A percentile compares a stretch with the other conserved stretches of the same genome.
phyloP scores from a whole-genome alignment of 2,329 filamentous ascomycete species.

The Monosporascus sp. region DNA sequence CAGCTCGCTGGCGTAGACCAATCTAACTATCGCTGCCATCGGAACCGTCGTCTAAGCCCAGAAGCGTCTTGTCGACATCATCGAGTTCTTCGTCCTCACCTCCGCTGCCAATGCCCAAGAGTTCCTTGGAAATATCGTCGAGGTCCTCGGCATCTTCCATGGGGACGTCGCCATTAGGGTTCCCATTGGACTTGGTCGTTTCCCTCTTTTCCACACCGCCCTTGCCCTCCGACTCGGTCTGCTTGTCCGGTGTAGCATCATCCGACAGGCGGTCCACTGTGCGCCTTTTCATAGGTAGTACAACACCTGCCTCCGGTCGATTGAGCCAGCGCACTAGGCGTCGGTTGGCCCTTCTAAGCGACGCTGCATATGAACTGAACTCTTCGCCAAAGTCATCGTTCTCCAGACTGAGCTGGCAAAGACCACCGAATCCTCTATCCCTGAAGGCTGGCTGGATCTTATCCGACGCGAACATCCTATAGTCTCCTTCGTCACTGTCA shows the following conservation, averaged over 20 bases:
- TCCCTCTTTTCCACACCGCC: constrained; percentile 25
- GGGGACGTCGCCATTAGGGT: constrained; percentile 37
- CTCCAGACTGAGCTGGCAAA: constrained; percentile 57
- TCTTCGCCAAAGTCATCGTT: constrained; percentile 74
- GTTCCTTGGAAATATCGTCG: constrained; percentile 50
- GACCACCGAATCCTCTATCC: constrained; percentile 56
- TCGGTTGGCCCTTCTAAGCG: constrained; percentile 57
- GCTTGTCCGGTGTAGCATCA: constrained; percentile 15
- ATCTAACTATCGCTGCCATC: constrained; percentile 21
- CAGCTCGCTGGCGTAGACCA: constrained; percentile 2
- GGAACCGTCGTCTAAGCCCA: constrained; percentile 26
- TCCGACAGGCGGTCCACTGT: constrained; percentile 14
- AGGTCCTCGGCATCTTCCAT: constrained; percentile 45
- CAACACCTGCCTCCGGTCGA: constrained; percentile 39
- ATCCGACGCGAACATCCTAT: constrained; percentile 23
- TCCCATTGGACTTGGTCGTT: constrained; percentile 25
- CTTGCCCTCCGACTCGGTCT: constrained; percentile 24
- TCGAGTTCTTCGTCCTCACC: constrained; percentile 40
- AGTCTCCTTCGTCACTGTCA: constrained; percentile 58
- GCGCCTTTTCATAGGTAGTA: constrained; percentile 40
- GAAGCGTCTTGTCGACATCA: constrained; percentile 24
- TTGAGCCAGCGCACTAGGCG: constrained; percentile 66
- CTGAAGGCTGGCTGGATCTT: constrained; percentile 36
- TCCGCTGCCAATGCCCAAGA: constrained; percentile 40
- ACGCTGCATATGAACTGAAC: constrained; percentile 57